Conservation (phyloP, 2,329 filamentous ascomycete species). For the Chrysoporthe deuterocubensis region DNA sequence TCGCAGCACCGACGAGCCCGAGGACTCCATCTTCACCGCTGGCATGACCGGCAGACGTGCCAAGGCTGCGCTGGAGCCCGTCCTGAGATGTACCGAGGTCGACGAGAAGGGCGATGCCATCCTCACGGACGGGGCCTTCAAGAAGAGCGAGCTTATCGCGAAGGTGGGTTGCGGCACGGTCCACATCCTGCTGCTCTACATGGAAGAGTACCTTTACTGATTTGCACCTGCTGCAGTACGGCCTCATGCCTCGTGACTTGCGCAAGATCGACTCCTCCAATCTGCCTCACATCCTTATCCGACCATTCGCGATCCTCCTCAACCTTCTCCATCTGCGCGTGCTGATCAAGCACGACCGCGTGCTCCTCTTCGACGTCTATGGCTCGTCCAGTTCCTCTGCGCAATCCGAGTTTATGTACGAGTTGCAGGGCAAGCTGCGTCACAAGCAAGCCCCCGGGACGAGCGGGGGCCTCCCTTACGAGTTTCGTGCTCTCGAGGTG, state of each 20-base stretch:
- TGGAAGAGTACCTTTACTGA: conserved; percentile 9
- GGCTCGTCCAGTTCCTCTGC: conserved; percentile 93
- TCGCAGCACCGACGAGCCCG: conserved; percentile 33
- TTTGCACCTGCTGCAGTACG: conserved; percentile 63
- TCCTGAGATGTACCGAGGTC: conserved; percentile 91
- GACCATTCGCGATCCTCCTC: conserved; percentile 89
- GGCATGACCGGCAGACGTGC: conserved; percentile 68
- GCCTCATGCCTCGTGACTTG: conserved; percentile 88
- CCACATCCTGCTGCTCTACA: conserved; percentile 5
- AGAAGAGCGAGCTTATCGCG: conserved; percentile 95
- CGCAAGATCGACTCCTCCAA: conserved; percentile 98
- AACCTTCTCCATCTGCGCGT: conserved; percentile 96
- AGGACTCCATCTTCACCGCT: conserved; percentile 67
- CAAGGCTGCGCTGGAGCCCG: conserved; percentile 82
- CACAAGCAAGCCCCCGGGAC: conserved; percentile 71
- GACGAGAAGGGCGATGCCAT: conserved; percentile 92
- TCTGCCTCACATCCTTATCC: conserved; percentile 91
- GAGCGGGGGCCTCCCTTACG: conserved; percentile 75
- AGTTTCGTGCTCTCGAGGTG: conserved; percentile 93
- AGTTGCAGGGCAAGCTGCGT: conserved; percentile 87
- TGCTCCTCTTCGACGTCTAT: conserved; percentile 95
- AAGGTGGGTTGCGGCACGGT: conserved; percentile 61
- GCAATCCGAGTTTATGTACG: conserved; percentile 97
- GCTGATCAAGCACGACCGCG: conserved; percentile 88
- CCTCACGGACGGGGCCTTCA: conserved; percentile 92